Evolutionary conservation across 1,284 basidiomycete genomes (phyloP), one percentile per base, ranked within the genome.

Genomic region (Fomitopsis betulina): DNA sequence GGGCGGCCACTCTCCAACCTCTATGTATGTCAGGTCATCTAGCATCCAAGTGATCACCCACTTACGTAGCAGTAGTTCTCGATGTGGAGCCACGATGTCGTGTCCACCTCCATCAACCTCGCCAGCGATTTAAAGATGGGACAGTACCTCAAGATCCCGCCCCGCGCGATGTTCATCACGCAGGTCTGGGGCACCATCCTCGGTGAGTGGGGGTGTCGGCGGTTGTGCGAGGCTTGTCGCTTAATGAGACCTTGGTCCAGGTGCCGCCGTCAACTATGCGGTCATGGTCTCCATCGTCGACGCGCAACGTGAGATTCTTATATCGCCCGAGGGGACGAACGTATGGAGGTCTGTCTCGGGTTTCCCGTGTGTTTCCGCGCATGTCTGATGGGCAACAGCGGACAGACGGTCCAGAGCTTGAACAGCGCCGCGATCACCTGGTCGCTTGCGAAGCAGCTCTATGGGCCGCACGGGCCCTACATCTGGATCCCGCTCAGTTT

Each of bases 71-170:
- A 45, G 10, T 32, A 84, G 82, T 84, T 84, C 70, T 80, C 81
- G 0, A 84, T 83, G 81, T 84, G 83, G 83, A 83, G 81, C 63
- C 81, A 85, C 62, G 82, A 84, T 62, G 79, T 83, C 40, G 72
- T 85, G 3, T 67, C 72, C 0, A 80, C 77, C n/a, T 81, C 80
- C 4, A 78, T 85, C 58, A 66, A 70, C 54, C 70, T 85, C 61
- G 77, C 80, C 30, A 68, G 78, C 60, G 80, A 91, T 66, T 75
- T 91, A 53, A 91, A 91, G 72, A 77, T 91, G 61, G 88, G 87
- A 2, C 87, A 91, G 67, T 91, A 91, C 72, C 72, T 87, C 58
- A 91, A 91, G 75, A 80, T 92, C 54, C 87, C 89, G 30, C 88
- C 90, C 27, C 80, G 86, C 15, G 75, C 80, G 47, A 87, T 87